Evolutionary conservation across 2,329 filamentous ascomycete genomes (phyloP).

Genomic region (Fusarium sp.): DNA sequence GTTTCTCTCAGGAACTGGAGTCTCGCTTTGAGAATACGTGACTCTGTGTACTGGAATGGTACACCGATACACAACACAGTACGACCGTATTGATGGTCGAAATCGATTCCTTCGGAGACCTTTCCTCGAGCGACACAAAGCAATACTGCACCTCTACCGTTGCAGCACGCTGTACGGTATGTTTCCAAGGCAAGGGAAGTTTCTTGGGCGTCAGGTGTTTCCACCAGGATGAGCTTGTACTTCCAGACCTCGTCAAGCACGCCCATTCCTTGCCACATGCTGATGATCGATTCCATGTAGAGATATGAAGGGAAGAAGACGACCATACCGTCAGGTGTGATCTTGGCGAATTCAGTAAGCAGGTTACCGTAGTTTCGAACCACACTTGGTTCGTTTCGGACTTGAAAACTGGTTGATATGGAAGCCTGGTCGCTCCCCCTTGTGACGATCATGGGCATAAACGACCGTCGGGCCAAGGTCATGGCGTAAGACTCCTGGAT

Average conservation of each 20-base stretch:
- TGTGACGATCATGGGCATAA: constrained; percentile 97
- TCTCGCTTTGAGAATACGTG: constrained; percentile 92
- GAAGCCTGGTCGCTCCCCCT: constrained; percentile 93
- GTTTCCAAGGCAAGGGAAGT: constrained; percentile 96
- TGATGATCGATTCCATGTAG: constrained; percentile 99
- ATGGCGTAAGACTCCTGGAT: constrained; percentile 98
- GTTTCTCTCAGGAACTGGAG: constrained; percentile 97
- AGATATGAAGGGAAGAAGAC: constrained; percentile 99
- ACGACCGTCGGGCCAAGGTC: constrained; percentile 94
- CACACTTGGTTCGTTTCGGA: constrained; percentile 95
- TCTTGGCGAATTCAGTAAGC: constrained; percentile 92
- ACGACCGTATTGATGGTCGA: constrained; percentile 97
- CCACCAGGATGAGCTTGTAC: constrained; percentile 97
- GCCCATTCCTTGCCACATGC: constrained; percentile 99
- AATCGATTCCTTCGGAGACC: constrained; percentile 98
- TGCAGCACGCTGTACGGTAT: constrained; percentile 96
- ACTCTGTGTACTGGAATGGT: constrained; percentile 98
- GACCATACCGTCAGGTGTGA: constrained; percentile 97
- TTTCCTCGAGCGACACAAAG: constrained; percentile 97
- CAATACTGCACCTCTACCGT: constrained; percentile 91
- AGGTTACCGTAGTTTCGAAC: constrained; percentile 96
- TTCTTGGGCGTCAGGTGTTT: constrained; percentile 97
- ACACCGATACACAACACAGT: constrained; percentile 97
- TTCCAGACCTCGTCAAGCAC: constrained; percentile 99
- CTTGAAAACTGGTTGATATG: constrained; percentile 93